phyloP scores from a whole-genome alignment of 306 rosid genomes.

The Pterocarpus macrocarpus region DNA sequence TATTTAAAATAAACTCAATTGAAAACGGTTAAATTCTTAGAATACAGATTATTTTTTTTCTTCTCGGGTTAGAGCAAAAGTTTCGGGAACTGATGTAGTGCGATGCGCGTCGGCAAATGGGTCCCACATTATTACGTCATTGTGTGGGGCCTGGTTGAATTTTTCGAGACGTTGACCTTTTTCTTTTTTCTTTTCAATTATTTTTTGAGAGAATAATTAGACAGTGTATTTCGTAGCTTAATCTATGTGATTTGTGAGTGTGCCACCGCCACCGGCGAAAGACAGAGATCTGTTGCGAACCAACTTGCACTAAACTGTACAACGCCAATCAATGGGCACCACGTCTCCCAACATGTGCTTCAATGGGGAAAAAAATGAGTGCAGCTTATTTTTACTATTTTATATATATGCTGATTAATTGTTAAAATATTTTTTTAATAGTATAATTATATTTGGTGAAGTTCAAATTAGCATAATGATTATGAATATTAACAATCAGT shows the following conservation, averaged over 20 bases:
- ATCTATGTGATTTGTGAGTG: constrained; percentile 31
- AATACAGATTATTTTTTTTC: not conserved
- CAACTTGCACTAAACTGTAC: constrained; percentile 50
- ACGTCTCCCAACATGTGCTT: not conserved
- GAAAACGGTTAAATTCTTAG: too few species aligned
- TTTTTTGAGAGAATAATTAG: not conserved
- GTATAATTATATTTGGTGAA: not conserved
- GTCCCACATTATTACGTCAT: constrained; percentile 36
- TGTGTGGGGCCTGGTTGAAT: constrained; percentile 22
- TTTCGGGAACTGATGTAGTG: constrained; percentile 56
- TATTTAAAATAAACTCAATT: too few species aligned
- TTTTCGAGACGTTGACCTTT: constrained; percentile 37
- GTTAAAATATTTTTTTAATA: too few species aligned
- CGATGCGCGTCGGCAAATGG: constrained; percentile 32
- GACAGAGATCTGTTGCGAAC: constrained; percentile 58
- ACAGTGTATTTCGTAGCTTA: not conserved
- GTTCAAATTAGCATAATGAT: not conserved
- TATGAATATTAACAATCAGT: not conserved
- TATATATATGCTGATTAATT: too few species aligned
- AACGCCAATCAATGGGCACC: not conserved
- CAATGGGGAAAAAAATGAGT: not conserved
- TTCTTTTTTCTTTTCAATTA: not conserved
- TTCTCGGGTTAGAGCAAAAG: not conserved
- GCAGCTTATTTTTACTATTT: not conserved
- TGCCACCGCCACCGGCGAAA: constrained; percentile 28